These are phyloP conservation scores for Aphanomyces cochlioides DNA, from an alignment of 352 stramenopile species.

Conservation along the genomic window DNA sequence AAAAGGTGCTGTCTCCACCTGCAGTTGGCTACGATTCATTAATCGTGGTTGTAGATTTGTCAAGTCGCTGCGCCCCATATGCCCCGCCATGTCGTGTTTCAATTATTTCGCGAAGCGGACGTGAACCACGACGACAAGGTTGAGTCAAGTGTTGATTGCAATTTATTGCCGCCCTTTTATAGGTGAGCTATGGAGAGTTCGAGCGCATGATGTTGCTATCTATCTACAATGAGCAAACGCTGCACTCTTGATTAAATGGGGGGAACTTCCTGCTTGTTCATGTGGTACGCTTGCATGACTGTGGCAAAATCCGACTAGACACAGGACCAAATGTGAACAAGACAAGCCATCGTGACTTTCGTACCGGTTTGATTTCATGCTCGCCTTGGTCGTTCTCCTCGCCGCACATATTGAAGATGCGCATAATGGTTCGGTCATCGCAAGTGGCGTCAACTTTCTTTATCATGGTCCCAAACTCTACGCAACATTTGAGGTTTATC, in stretches of 20 bases:
- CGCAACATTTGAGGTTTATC: no score
- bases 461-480: slow-evolving; percentile 58
- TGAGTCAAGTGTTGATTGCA: no score
- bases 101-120: slow-evolving; percentile 23
- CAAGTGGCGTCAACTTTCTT: slow-evolving; percentile 48
- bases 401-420: slow-evolving; percentile 66
- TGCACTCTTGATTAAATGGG: background rate
- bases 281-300: slow-evolving; percentile 25
- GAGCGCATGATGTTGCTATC: slow-evolving; percentile 27
- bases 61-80: slow-evolving; percentile 12
- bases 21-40: background rate
- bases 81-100: background rate
- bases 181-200: slow-evolving; percentile 25
- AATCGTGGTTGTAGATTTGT: background rate
- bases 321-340: background rate
- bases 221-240: background rate
- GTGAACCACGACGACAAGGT: slow-evolving; percentile 19
- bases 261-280: slow-evolving; percentile 1
- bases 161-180: background rate
- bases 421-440: slow-evolving; percentile 53
- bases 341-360: background rate
- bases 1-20: background rate
- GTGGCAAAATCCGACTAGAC: slow-evolving; percentile 27
- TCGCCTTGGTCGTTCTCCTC: slow-evolving; percentile 83
- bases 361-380: slow-evolving; percentile 54